phyloP scores from a whole-genome alignment of 1,284 basidiomycete genomes.

The Melanopsichium pennsylvanicum region DNA sequence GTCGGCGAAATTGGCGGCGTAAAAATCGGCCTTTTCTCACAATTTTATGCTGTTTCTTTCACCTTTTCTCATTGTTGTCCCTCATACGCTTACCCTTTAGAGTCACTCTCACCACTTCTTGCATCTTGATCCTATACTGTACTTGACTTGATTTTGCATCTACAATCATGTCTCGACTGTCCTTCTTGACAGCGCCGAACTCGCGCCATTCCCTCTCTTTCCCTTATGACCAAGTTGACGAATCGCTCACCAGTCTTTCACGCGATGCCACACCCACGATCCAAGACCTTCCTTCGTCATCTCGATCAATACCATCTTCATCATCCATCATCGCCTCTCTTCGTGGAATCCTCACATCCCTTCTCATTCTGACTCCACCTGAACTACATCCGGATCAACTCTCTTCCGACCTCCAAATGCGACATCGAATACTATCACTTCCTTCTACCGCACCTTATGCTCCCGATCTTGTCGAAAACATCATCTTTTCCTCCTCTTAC shows the following conservation, averaged over 20 bases:
- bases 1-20: slow-evolving; percentile 11
- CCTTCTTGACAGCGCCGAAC: no score
- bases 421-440: slow-evolving; percentile 30
- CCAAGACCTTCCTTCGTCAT: no score
- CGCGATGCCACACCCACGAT: no score
- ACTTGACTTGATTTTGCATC: no score
- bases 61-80: not conserved
- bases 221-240: no score
- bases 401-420: slow-evolving; percentile 27
- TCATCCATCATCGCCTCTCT: not conserved
- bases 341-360: slow-evolving; percentile 16
- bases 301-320: no score
- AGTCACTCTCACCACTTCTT: not conserved
- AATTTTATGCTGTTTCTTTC: not conserved
- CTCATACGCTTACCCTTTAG: not conserved
- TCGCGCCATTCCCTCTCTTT: no score
- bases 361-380: slow-evolving; percentile 21
- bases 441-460: slow-evolving; percentile 5
- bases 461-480: slow-evolving; percentile 9
- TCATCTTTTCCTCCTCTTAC: not conserved
- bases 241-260: no score
- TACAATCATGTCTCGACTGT: no score
- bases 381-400: slow-evolving; percentile 4
- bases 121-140: no score
- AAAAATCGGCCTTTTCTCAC: slow-evolving; percentile 3